Percentiles rank a stretch among this genome's conserved stretches.
Evolutionary conservation across 2,329 filamentous ascomycete species (phyloP).

Genomic region (Trichoderma sp.): DNA sequence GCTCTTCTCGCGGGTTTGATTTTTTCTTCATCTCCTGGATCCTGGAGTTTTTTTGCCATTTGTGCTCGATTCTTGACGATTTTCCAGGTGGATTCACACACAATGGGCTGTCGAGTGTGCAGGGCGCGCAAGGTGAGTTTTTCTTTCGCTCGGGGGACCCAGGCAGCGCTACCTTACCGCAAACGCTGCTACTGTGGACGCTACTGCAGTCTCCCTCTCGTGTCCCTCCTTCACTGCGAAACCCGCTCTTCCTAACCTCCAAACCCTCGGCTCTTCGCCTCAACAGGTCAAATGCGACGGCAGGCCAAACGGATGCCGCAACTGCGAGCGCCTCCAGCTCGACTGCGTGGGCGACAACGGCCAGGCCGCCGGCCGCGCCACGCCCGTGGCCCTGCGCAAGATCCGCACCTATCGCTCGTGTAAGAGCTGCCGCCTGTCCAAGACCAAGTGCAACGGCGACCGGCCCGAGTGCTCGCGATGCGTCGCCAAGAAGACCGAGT

Average conservation of each 20-base stretch:
- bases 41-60: constrained; percentile 1
- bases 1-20: neutral
- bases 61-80: neutral
- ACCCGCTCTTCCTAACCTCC: constrained; percentile 17
- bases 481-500: constrained; percentile 40
- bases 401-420: constrained; percentile 48
- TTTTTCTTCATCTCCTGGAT: neutral
- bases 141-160: neutral
- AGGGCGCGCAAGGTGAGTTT: constrained; percentile 45
- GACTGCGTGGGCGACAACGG: constrained; percentile 46
- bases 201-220: neutral
- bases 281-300: constrained; percentile 48
- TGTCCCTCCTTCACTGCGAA: neutral
- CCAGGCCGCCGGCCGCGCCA: constrained; percentile 34
- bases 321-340: constrained; percentile 48
- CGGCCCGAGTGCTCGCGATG: constrained; percentile 46
- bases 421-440: constrained; percentile 45
- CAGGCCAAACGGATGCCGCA: constrained; percentile 47
- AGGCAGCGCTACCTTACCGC: neutral
- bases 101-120: constrained; percentile 47
- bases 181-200: neutral
- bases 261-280: constrained; percentile 19
- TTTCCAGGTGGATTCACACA: constrained; percentile 4
- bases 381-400: constrained; percentile 41
- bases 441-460: constrained; percentile 48